These are phyloP conservation scores for Prosopis cineraria DNA, from an alignment of 306 rosid species.

Conservation along the genomic window DNA sequence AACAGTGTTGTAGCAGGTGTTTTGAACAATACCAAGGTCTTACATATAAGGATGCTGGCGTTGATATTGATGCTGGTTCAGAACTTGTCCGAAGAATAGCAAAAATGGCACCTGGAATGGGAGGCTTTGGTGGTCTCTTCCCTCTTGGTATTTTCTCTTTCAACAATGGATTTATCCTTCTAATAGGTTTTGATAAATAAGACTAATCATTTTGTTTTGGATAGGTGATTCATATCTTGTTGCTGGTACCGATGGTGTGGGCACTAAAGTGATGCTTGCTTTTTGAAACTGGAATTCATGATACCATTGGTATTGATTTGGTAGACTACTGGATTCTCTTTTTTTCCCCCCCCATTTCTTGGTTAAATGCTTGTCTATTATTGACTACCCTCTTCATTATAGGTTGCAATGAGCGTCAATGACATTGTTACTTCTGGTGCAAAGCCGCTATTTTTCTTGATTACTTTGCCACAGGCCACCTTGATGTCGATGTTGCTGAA, in stretches of 20 bases:
- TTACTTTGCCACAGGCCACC: slow-evolving; percentile 86
- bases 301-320: slow-evolving; percentile 95
- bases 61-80: slow-evolving; percentile 90
- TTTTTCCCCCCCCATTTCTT: slow-evolving; percentile 28
- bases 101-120: slow-evolving; percentile 91
- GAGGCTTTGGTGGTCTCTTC: slow-evolving; percentile 91
- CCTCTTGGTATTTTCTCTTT: slow-evolving; percentile 63
- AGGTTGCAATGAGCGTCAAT: slow-evolving; percentile 97
- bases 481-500: slow-evolving; percentile 86
- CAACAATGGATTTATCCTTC: not conserved
- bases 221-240: slow-evolving; percentile 85
- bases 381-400: not conserved
- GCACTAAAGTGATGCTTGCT: slow-evolving; percentile 88
- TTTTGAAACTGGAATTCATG: slow-evolving; percentile 90
- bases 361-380: slow-evolving; percentile 23
- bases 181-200: not conserved
- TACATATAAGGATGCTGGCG: slow-evolving; percentile 86
- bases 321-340: slow-evolving; percentile 36
- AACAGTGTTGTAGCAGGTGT: slow-evolving; percentile 21
- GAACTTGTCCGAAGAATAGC: slow-evolving; percentile 88
- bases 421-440: slow-evolving; percentile 93
- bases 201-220: slow-evolving; percentile 11
- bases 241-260: slow-evolving; percentile 96
- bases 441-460: slow-evolving; percentile 38
- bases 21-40: slow-evolving; percentile 42